Evolutionary conservation across 305 asterid species (phyloP), one percentile per base, ranked within the genome.

Genomic region (Nicotiana rustica): DNA sequence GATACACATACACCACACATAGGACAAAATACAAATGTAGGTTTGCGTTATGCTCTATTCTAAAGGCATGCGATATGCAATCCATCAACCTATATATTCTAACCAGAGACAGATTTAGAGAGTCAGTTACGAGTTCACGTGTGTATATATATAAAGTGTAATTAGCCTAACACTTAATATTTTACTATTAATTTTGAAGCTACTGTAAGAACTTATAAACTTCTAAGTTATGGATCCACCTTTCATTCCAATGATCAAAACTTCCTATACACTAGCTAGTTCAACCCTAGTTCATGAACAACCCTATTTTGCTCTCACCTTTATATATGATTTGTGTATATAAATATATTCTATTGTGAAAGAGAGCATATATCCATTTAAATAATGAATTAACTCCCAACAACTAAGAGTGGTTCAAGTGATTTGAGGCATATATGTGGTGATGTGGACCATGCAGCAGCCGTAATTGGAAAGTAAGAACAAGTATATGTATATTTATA

Each of bases 341-440:
- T 55, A 79, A 52, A 59, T 81, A 25, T 25, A 81, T 78, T 81
- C 64, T 79, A 67, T 68, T 15, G 18, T 17, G 64, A 65, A 67
- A 77, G 66, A 60, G 41, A 55, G 67, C 75, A 69, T 76, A 81
- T 81, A 78, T 29, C 66, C 62, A 68, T 78, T 66, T 67, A 35
- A 64, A 35, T 17, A 57, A 66, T 65, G 65, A 73, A 82, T 21
- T 56, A 29, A 66, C 47, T 49, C 17, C 18, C 33, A 21, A 82
- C 86, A 85, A 86, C 83, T 61, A 79, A 81, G 79, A 84, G 83
- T 82, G 89, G 87, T 77, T 84, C 86, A 31, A 38, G 83, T 84
- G 68, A 59, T 17, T 60, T 57, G 78, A n/a, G 85, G 85, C 82
- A 85, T 80, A 47, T 61, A 14, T 76, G 84, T 25, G 25, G 25